Percentiles rank a stretch among this genome's conserved stretches.
phyloP scores from a whole-genome alignment of 768 basidiomycete species.

The Russula abietina region DNA sequence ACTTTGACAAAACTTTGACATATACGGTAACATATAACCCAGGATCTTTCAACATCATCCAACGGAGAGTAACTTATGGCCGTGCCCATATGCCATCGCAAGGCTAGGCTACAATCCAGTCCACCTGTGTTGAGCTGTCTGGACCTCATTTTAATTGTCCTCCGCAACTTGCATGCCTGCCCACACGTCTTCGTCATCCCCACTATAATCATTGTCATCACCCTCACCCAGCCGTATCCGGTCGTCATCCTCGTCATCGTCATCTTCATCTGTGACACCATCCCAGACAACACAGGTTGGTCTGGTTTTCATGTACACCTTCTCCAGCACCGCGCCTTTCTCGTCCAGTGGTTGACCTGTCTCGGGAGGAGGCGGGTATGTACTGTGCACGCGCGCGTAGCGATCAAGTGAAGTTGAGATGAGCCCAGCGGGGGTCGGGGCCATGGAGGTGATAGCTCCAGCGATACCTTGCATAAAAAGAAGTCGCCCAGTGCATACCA shows the following conservation, averaged over 20 bases:
- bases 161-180: constrained; percentile 52
- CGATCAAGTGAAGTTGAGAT: constrained; percentile 64
- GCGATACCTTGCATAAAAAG: constrained; percentile 47
- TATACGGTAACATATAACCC: no score
- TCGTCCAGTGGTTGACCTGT: constrained; percentile 46
- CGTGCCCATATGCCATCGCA: not conserved
- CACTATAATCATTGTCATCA: constrained; percentile 32
- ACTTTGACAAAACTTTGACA: no score
- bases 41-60: no score
- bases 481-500: not conserved
- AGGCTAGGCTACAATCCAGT: not conserved
- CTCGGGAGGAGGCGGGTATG: constrained; percentile 44
- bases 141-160: constrained; percentile 32
- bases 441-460: constrained; percentile 61
- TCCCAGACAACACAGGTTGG: constrained; percentile 68
- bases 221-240: constrained; percentile 31
- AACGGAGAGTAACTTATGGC: no score
- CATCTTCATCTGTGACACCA: constrained; percentile 26
- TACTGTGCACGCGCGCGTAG: constrained; percentile 63
- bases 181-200: constrained; percentile 50
- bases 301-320: constrained; percentile 52
- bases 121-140: constrained; percentile 27
- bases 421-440: constrained; percentile 47
- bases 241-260: constrained; percentile 2
- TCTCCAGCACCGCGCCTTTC: constrained; percentile 58